Evolutionary conservation across 1,139 yeast genomes (phyloP).

Genomic region (Martiniozyma asiatica): DNA sequence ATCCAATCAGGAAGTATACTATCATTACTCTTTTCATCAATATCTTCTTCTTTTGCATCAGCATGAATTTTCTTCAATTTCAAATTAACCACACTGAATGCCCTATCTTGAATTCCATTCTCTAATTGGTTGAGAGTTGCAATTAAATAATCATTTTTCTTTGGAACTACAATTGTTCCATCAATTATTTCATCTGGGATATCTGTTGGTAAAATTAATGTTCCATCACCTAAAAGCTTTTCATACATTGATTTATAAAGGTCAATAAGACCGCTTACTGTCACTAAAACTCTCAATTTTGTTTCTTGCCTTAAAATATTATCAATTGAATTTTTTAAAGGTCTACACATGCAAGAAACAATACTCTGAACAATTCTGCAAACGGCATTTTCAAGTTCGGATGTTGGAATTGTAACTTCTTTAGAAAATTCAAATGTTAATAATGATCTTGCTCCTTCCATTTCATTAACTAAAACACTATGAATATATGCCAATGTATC

Average conservation of each 20-base stretch:
- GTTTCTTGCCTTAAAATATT: conserved; percentile 59
- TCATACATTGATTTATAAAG: conserved; percentile 61
- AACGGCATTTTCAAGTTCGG: conserved; percentile 25
- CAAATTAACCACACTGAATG: conserved; percentile 29
- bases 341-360: conserved; percentile 37
- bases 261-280: conserved; percentile 50
- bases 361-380: conserved; percentile 31
- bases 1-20: conserved; percentile 64
- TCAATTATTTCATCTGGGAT: background rate
- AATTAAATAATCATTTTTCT: conserved; percentile 8
- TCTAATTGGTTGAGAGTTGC: conserved; percentile 17
- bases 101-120: conserved; percentile 28
- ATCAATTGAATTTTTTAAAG: conserved; percentile 45
- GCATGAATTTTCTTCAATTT: conserved; percentile 30
- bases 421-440: conserved; percentile 27
- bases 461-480: conserved; percentile 78
- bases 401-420: conserved; percentile 5
- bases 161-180: background rate
- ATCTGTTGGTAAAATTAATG: background rate
- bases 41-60: conserved; percentile 16
- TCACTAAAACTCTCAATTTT: conserved; percentile 41
- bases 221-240: conserved; percentile 26
- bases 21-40: conserved; percentile 29
- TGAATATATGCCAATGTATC: conserved; percentile 86
- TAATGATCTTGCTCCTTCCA: conserved; percentile 55